Base-by-base conservation (phyloP, 495 filamentous ascomycete genomes). In the Penicillium pulvis region DNA sequence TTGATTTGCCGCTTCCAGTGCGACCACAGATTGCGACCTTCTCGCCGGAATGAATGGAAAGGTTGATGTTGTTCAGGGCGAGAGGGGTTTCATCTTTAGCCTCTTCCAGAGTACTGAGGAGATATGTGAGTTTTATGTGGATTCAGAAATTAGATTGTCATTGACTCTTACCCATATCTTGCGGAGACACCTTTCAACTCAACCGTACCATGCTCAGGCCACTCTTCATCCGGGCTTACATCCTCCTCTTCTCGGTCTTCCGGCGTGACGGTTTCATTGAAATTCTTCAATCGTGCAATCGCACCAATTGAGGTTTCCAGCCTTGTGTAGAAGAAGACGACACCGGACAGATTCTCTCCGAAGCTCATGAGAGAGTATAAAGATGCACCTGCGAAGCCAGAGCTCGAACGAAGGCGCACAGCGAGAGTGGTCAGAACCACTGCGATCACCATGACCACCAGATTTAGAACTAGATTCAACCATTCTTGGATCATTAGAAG, bases 231-330 rank as follows among this genome's bases (percentile, higher is more conserved):
- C 6, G 39, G 14, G 7, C 4, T 16, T 6, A 52, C 23, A 17
- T 62, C 65, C 20, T 65, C 59, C 8, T 19, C 60, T 3, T 56
- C 43, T 19, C 9, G 16, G 16, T 68, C 56, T 51, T 76, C 70
- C 6, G 51, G 53, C 7, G 59, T 66, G 2, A 72, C 75, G 16
- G 59, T 61, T 20, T 54, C 43, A 17, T 68, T 70, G 46, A 80
- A 78, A 1, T 48, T 61, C 48, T 71, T 67, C 3, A 82, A 42
- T 33, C 78, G 56, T 9, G 71, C 63, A 7, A 83, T 62, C 0
- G 80, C 80, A 0, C 79, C 82, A 6, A 83, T 67, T 0, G 75
- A 81, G 3, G 78, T 78, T 53, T 83, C 81, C 10, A 83, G 61
- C 30, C 61, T 59, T 5, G 80, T 81, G 75, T 75, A 85, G 1